Conservation (phyloP, 805 yeast genomes). For the Kodamaea leandrae region DNA sequence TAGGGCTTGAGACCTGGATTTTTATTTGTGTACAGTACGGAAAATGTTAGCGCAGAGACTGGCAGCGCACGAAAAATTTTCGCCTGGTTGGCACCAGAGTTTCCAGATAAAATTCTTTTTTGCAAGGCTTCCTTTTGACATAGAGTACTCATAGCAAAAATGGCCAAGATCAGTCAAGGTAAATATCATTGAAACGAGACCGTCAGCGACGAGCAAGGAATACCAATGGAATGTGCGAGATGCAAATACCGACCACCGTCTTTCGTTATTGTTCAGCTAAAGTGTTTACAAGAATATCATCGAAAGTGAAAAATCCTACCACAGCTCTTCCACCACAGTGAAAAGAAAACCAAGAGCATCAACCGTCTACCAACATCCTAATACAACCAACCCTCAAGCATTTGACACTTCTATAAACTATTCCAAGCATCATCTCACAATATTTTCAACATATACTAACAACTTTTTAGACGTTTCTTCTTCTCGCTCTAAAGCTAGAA, state of each 20-base stretch:
- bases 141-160: constrained; percentile 27
- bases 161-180: constrained; percentile 68
- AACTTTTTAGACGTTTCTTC: constrained; percentile 86
- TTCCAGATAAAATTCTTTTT: constrained; percentile 8
- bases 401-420: background rate
- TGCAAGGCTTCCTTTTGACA: constrained; percentile 11
- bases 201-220: constrained; percentile 1
- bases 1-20: constrained; percentile 8
- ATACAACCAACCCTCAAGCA: too few species aligned
- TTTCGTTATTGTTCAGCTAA: background rate
- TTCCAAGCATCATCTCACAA: background rate
- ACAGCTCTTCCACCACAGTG: background rate
- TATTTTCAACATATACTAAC: constrained; percentile 28
- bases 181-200: constrained; percentile 23
- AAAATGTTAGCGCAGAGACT: background rate
- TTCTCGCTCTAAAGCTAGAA: constrained; percentile 99
- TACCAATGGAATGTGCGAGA: constrained; percentile 1
- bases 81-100: constrained; percentile 6
- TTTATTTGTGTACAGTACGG: constrained; percentile 3
- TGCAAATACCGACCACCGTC: background rate
- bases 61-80: constrained; percentile 9
- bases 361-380: too few species aligned
- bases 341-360: background rate
- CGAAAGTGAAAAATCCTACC: constrained; percentile 1
- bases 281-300: background rate